Evolutionary conservation across 179 eudicot genomes (phyloP), one percentile per base, ranked within the genome.

Genomic region (Vitellaria paradoxa): DNA sequence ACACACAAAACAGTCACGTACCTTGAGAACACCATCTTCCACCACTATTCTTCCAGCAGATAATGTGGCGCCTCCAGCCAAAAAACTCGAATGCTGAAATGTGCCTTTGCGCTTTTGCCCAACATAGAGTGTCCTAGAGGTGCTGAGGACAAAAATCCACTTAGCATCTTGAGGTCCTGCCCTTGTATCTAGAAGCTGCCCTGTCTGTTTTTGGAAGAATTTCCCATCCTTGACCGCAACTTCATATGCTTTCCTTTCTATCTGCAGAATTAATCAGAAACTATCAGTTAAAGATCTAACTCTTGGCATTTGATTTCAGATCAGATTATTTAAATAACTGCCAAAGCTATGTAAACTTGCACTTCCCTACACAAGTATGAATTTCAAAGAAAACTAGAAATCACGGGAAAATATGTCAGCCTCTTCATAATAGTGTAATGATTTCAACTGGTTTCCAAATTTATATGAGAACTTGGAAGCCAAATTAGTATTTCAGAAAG

Each of bases 71-170:
- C 92, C 98, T 20, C 97, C 98, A 64, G 98, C 96, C 77, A 94
- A 80, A 77, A 94, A 94, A 70, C 98, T 92, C 0, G 98, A 94
- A 78, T 94, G 98, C 57, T 94, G 97, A 84, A 94, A 94, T 7
- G 78, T 86, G 59, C 98, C 97, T 75, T 85, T 91, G 63, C 72
- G 76, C 76, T 94, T 94, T 73, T 77, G 83, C 62, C 93, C 98
- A n/a, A 91, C 89, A 50, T 91, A 94, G 81, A 94, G 78, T 10
- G 60, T 77, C 79, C 68, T 87, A 8, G 91, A 87, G 9, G 88
- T 83, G 71, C 97, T 91, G 2, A 94, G 87, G 9, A 94, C 97
- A 80, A 94, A 94, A 72, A 94, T 94, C 96, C 96, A 94, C 79
- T 94, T 94, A 2, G 84, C 68, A 68, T 86, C 95, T 83, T 82